Conservation (phyloP, 2,329 filamentous ascomycete genomes). For the Fonsecaea pedrosoi region DNA sequence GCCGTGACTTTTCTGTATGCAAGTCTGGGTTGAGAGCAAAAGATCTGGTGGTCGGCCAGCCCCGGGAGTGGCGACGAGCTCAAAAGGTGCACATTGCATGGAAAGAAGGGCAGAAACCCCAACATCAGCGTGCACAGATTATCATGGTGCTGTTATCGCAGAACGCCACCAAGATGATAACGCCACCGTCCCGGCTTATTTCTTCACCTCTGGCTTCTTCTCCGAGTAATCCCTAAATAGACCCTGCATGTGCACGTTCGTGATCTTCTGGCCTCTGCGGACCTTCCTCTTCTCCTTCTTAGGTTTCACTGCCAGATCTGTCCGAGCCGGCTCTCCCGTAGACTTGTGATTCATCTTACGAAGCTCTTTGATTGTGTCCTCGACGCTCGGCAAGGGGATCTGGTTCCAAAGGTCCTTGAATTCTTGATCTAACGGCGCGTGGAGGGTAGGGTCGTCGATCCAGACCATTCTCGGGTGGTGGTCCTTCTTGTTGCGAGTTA, state of each 20-base stretch:
- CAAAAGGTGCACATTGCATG: not conserved
- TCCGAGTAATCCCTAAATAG: constrained; percentile 38
- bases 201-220: constrained; percentile 11
- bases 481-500: constrained; percentile 92
- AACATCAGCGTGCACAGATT: not conserved
- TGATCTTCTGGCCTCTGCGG: constrained; percentile 77
- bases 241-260: constrained; percentile 79
- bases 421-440: constrained; percentile 77
- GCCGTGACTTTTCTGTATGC: too few relatives aligned
- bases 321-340: constrained; percentile 75
- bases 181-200: not conserved
- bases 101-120: not conserved
- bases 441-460: constrained; percentile 81
- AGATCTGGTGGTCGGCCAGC: too few relatives aligned
- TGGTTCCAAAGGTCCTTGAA: constrained; percentile 85
- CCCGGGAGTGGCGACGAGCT: not conserved
- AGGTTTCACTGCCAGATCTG: constrained; percentile 59
- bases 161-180: not conserved
- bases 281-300: constrained; percentile 77
- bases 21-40: too few relatives aligned
- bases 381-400: constrained; percentile 75
- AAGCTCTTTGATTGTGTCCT: constrained; percentile 75
- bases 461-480: constrained; percentile 84
- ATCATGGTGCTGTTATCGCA: not conserved
- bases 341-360: constrained; percentile 80